Conservation (phyloP, 768 basidiomycete species). For the Termitomyces sp. region DNA sequence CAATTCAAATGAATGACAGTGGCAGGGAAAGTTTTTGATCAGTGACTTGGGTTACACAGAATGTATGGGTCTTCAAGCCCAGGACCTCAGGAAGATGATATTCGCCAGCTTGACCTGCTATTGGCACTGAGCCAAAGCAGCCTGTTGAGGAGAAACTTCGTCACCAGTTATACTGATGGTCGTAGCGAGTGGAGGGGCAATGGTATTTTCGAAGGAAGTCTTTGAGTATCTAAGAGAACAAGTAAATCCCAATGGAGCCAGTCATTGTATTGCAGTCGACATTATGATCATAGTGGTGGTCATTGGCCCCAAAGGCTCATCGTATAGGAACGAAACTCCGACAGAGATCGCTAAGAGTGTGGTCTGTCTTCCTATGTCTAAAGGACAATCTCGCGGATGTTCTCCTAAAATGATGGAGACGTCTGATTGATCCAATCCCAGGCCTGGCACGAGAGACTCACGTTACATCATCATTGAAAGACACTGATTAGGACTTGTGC, state of each 20-base stretch:
- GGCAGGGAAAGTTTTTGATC: neutral
- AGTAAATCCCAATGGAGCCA: neutral
- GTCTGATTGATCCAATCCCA: too few species aligned
- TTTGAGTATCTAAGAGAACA: neutral
- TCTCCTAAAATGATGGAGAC: neutral
- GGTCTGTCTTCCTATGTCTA: neutral
- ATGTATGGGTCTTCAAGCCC: neutral
- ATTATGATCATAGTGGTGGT: neutral
- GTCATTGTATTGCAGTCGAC: neutral
- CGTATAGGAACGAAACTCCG: neutral
- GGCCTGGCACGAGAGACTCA: too few species aligned
- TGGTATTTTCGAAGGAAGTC: neutral
- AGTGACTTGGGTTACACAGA: neutral
- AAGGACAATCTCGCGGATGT: neutral
- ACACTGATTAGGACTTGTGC: neutral
- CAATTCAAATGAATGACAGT: too few species aligned
- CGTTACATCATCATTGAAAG: too few species aligned
- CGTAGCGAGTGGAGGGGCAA: neutral
- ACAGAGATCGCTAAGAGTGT: neutral
- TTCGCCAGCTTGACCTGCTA: neutral
- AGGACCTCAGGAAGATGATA: neutral
- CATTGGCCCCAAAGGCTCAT: neutral
- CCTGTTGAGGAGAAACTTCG: neutral
- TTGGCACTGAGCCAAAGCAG: neutral
- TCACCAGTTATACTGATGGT: neutral